These are phyloP conservation scores for Dalbergia cultrata DNA, from an alignment of 306 rosid genomes.

Conservation along the genomic window DNA sequence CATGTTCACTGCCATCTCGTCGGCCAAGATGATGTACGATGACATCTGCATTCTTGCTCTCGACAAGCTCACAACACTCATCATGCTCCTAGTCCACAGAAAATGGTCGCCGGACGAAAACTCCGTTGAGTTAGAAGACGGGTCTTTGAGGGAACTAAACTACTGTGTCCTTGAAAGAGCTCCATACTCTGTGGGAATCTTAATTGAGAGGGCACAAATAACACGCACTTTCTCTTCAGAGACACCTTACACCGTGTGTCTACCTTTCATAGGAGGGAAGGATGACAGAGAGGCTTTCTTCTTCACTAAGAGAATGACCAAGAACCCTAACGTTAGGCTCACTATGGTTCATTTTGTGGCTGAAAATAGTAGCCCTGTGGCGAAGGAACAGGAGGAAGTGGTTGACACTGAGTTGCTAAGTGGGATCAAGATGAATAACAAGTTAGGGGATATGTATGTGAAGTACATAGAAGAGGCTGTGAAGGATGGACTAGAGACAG, in stretches of 20 bases:
- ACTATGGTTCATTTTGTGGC: constrained; percentile 49
- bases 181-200: too few relatives aligned
- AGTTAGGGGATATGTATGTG: constrained; percentile 10
- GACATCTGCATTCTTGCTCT: constrained; percentile 73
- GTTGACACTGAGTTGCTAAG: constrained; percentile 49
- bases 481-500: constrained; percentile 58
- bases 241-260: constrained; percentile 49
- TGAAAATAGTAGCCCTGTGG: accelerated
- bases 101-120: constrained; percentile 63
- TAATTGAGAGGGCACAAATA: too few relatives aligned
- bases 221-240: constrained; percentile 33
- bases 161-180: too few relatives aligned
- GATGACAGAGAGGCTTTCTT: constrained; percentile 76
- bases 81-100: constrained; percentile 70
- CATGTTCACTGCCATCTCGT: constrained; percentile 70
- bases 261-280: constrained; percentile 74
- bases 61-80: constrained; percentile 63
- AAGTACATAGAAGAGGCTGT: constrained; percentile 52
- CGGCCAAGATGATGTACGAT: constrained; percentile 65
- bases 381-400: constrained; percentile 18
- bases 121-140: constrained; percentile 52
- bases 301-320: constrained; percentile 56
- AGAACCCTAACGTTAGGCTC: constrained; percentile 48
- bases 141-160: too few relatives aligned
- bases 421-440: too few relatives aligned